Evolutionary conservation across 306 rosid genomes (phyloP).

Genomic region (Arachis stenosperma): DNA sequence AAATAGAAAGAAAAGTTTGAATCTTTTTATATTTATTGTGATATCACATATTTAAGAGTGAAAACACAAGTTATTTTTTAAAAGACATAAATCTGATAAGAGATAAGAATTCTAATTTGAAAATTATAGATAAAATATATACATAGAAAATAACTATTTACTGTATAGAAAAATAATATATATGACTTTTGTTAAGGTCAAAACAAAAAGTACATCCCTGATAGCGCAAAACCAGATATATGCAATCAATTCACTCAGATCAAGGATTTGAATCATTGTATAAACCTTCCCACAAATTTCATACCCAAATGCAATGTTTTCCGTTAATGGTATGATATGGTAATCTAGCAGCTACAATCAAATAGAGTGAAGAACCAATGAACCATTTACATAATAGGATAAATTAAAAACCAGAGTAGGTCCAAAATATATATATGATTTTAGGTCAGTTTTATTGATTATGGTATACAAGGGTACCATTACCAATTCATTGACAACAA

Average conservation of each 20-base stretch:
- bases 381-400: background rate
- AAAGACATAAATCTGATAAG: no score
- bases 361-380: background rate
- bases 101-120: no score
- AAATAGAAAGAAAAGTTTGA: no score
- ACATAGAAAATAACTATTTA: no score
- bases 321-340: background rate
- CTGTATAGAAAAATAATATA: no score
- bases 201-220: background rate
- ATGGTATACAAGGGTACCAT: background rate
- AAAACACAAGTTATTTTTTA: no score
- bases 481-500: background rate
- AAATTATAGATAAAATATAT: no score
- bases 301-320: background rate
- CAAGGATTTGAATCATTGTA: background rate
- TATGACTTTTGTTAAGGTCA: no score
- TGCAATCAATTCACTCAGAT: background rate
- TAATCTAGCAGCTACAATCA: background rate
- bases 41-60: no score
- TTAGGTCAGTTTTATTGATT: background rate
- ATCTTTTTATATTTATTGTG: no score
- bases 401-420: background rate
- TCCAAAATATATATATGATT: background rate
- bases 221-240: background rate
- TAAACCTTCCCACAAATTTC: background rate